These are phyloP conservation scores for Phytophthora colocasiae DNA, from an alignment of 352 stramenopile species.

Conservation along the genomic window DNA sequence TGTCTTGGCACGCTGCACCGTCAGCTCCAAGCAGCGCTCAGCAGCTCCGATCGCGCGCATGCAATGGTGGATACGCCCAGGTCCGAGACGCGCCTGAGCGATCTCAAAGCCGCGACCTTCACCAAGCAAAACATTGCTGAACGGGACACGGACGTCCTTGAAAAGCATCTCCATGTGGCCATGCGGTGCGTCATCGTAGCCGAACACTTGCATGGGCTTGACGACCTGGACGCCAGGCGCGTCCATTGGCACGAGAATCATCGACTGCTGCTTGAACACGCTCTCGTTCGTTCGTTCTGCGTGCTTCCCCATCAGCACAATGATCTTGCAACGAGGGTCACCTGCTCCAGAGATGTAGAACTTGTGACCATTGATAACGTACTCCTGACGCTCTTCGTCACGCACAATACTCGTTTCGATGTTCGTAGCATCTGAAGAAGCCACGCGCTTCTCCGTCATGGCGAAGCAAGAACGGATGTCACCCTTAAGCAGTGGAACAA, in stretches of 20 bases:
- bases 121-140: constrained; percentile 81
- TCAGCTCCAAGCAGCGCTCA: constrained; percentile 87
- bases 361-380: constrained; percentile 96
- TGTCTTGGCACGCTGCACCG: constrained; percentile 91
- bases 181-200: constrained; percentile 97
- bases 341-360: constrained; percentile 97
- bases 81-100: constrained; percentile 92
- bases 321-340: constrained; percentile 95
- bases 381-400: constrained; percentile 77
- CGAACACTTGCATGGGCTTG: constrained; percentile 93
- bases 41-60: constrained; percentile 95
- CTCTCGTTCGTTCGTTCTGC: constrained; percentile 35
- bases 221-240: constrained; percentile 92
- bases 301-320: constrained; percentile 87
- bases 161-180: constrained; percentile 97
- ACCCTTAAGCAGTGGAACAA: constrained; percentile 93
- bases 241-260: constrained; percentile 94
- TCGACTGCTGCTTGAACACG: constrained; percentile 83
- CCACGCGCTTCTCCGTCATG: constrained; percentile 98
- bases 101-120: constrained; percentile 92
- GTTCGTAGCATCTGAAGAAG: constrained; percentile 97
- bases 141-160: constrained; percentile 93
- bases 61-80: constrained; percentile 98
- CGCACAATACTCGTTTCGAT: constrained; percentile 87
- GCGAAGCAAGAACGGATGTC: constrained; percentile 95